phyloP scores from a whole-genome alignment of 768 basidiomycete genomes.

The Suillus cothurnatus region DNA sequence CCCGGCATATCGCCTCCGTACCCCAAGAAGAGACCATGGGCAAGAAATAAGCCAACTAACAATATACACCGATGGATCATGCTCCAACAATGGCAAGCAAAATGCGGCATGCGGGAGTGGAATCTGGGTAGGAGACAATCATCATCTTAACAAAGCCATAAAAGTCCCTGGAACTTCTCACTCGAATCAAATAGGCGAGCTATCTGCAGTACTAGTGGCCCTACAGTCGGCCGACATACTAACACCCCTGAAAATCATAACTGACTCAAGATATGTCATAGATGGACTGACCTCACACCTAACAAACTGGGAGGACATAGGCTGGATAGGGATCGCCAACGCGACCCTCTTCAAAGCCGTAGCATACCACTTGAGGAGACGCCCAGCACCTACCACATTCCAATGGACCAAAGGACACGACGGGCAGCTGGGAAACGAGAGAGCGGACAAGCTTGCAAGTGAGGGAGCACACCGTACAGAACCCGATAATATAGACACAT shows the following conservation, averaged over 20 bases:
- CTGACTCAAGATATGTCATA: neutral
- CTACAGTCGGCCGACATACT: neutral
- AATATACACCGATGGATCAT: too few species aligned
- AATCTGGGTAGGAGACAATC: neutral
- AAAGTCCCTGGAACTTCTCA: conserved; percentile 4
- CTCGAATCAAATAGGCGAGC: conserved; percentile 16
- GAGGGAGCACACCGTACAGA: neutral
- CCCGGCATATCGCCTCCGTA: too few species aligned
- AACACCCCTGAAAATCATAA: conserved; percentile 2
- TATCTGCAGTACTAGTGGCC: conserved; percentile 6
- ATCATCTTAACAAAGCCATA: neutral
- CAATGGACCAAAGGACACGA: neutral
- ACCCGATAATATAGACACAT: neutral
- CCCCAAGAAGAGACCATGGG: too few species aligned
- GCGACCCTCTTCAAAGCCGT: neutral
- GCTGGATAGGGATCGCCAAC: neutral
- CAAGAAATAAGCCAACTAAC: too few species aligned
- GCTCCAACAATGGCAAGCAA: too few species aligned
- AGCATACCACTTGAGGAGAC: neutral
- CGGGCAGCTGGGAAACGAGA: neutral
- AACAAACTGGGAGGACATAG: too few species aligned
- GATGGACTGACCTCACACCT: conserved; percentile 7
- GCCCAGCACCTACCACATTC: too few species aligned
- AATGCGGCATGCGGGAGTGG: too few species aligned
- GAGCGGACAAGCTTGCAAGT: too few species aligned